These are phyloP conservation scores for Insectozyma bohioensis DNA, from an alignment of 1,139 yeast genomes.

Conservation along the genomic window DNA sequence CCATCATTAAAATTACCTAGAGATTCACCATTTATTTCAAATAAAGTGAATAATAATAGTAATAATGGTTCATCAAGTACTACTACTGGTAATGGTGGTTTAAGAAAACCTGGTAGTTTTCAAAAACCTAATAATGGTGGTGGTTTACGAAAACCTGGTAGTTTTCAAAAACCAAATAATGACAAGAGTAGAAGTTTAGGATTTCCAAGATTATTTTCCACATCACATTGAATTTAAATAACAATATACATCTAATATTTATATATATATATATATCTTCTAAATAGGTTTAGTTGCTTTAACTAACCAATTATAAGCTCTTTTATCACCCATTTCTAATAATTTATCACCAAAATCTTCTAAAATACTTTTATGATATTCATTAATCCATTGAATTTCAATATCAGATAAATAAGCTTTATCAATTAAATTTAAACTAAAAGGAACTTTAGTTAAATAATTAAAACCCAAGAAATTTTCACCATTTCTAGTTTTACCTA, in stretches of 20 bases:
- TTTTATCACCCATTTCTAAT: slow-evolving; percentile 35
- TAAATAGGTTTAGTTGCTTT: slow-evolving; percentile 37
- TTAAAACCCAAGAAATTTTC: slow-evolving; percentile 42
- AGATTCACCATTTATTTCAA: slow-evolving; percentile 38
- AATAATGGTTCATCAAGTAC: neutral
- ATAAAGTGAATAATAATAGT: slow-evolving; percentile 19
- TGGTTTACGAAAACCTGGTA: slow-evolving; percentile 53
- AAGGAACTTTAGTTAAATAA: slow-evolving; percentile 56
- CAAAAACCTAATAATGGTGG: slow-evolving; percentile 11
- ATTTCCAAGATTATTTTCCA: slow-evolving; percentile 25
- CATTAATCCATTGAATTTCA: slow-evolving; percentile 55
- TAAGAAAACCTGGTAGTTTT: slow-evolving; percentile 55
- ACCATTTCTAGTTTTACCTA: slow-evolving; percentile 38
- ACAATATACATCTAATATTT: slow-evolving; percentile 3
- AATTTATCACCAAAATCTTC: slow-evolving; percentile 35
- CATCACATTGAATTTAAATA: slow-evolving; percentile 19
- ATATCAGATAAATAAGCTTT: slow-evolving; percentile 27
- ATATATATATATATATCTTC: slow-evolving; percentile 12
- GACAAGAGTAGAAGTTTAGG: slow-evolving; percentile 25
- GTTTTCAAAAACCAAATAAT: slow-evolving; percentile 38
- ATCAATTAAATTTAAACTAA: slow-evolving; percentile 49
- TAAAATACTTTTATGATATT: slow-evolving; percentile 41
- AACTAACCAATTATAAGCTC: slow-evolving; percentile 41
- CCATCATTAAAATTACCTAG: slow-evolving; percentile 24
- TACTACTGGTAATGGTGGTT: slow-evolving; percentile 27